Evolutionary conservation across 768 basidiomycete species (phyloP), one percentile per base, ranked within the genome.

Genomic region (Aureoboletus auriporus): DNA sequence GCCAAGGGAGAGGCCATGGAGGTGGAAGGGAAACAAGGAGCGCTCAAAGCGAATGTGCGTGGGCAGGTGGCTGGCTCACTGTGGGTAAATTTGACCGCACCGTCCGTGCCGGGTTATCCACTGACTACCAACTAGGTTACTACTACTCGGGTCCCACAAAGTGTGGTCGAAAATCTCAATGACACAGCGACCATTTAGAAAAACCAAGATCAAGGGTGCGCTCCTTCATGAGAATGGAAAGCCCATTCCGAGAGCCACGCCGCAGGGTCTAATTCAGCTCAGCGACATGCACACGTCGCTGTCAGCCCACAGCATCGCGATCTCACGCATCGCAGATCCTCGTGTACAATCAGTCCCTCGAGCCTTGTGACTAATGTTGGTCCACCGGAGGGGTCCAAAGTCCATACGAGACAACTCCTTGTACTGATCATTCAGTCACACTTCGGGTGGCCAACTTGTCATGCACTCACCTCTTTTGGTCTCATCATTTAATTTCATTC

Each of bases 1-100:
- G 67, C 62, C 52, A 65, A 48, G 28, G 68, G 55, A 20, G 75
- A 57, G 60, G 73, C 73, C 76, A 76, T 76, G 54, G 52, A 51
- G 41, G 55, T 36, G 39, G 44, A 30, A 31, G 45, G n/a, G 43
- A 53, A 41, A 47, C 44, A 44, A 43, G 44, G 49, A 34, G 47
- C 42, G 41, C 45, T 29, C 27, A 37, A 16, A 29, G 40, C 35
- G 36, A 33, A 35, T 36, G 38, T 41, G 43, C 31, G 46, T 11
- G 20, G 20, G 20, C 20, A 23, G 20, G 20, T 23, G 20, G 20
- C 20, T 23, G 20, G 20, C 20, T 23, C 20, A 23, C 20, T 23
- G 20, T 23, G 20, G 20, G 20, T 23, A 23, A 23, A 23, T 23
- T 23, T 23, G 20, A 23, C 20, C 20, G 20, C 4, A 23, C 20